Conservation (phyloP, 1,284 basidiomycete genomes). For the Vanrija sp. region DNA sequence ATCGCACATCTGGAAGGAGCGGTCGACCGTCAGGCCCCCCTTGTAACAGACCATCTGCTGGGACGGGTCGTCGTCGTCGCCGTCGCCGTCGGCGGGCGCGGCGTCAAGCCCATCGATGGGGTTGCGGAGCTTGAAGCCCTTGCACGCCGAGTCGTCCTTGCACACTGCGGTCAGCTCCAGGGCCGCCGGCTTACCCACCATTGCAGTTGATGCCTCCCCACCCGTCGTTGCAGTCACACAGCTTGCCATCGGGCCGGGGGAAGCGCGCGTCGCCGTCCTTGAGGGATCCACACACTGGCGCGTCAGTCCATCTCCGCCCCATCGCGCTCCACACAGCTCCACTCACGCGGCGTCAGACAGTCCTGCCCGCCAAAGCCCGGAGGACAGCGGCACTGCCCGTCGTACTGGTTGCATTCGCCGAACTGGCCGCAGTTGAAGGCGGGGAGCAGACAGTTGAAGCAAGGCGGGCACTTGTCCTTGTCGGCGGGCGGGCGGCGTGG, state of each 20-base stretch:
- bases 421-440: constrained; percentile 80
- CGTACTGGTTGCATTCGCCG: constrained; percentile 77
- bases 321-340: background rate
- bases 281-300: constrained; percentile 78
- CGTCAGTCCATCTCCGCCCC: background rate
- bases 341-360: constrained; percentile 75
- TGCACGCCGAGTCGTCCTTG: constrained; percentile 71
- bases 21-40: constrained; percentile 83
- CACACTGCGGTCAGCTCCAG: constrained; percentile 61
- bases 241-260: constrained; percentile 67
- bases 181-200: constrained; percentile 54
- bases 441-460: constrained; percentile 81
- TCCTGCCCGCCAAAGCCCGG: constrained; percentile 87
- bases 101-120: constrained; percentile 21
- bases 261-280: constrained; percentile 80
- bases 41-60: constrained; percentile 89
- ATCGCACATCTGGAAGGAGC: constrained; percentile 95
- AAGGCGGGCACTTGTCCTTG: constrained; percentile 51
- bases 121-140: constrained; percentile 62
- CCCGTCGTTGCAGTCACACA: constrained; percentile 85
- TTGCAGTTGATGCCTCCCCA: constrained; percentile 97
- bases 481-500: constrained; percentile 17
- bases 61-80: constrained; percentile 52
- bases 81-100: constrained; percentile 48
- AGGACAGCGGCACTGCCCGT: constrained; percentile 87